Evolutionary conservation across 257 asterid species (phyloP).

Genomic region (Petunia secreta): DNA sequence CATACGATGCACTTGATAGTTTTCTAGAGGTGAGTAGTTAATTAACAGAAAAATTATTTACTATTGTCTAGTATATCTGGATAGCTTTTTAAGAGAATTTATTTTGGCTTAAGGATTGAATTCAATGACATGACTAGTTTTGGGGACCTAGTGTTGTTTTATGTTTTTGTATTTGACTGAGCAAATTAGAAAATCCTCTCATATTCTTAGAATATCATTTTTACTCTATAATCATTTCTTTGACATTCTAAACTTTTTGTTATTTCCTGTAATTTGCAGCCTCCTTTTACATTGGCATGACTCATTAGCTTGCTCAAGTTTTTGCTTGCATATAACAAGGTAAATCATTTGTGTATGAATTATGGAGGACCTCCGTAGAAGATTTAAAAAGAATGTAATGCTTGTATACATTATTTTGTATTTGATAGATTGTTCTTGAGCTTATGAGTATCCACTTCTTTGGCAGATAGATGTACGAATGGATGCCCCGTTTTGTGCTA

Average conservation of each 20-base stretch:
- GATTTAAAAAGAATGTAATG: neutral
- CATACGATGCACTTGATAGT: no score
- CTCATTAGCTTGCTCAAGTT: slow-evolving; percentile 87
- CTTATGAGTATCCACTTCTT: slow-evolving; percentile 26
- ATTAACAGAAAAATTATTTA: no score
- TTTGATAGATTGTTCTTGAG: slow-evolving; percentile 15
- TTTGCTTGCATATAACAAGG: slow-evolving; percentile 78
- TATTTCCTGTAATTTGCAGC: slow-evolving; percentile 75
- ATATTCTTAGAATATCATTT: no score
- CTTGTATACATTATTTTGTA: slow-evolving; percentile 20
- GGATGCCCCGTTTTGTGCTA: slow-evolving; percentile 85
- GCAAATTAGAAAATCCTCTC: no score
- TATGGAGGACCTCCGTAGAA: neutral
- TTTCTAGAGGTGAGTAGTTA: no score
- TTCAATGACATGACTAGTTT: neutral
- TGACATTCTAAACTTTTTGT: slow-evolving; percentile 85
- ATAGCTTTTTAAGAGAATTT: no score
- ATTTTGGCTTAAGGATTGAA: neutral
- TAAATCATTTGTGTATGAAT: slow-evolving; percentile 31
- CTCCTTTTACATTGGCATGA: slow-evolving; percentile 72
- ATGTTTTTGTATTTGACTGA: neutral
- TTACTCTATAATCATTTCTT: slow-evolving; percentile 33
- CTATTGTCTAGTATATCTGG: no score
- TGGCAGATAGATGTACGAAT: slow-evolving; percentile 89
- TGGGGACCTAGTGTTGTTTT: neutral